Conservation (phyloP, 768 basidiomycete genomes). For the Podaxis sp. region DNA sequence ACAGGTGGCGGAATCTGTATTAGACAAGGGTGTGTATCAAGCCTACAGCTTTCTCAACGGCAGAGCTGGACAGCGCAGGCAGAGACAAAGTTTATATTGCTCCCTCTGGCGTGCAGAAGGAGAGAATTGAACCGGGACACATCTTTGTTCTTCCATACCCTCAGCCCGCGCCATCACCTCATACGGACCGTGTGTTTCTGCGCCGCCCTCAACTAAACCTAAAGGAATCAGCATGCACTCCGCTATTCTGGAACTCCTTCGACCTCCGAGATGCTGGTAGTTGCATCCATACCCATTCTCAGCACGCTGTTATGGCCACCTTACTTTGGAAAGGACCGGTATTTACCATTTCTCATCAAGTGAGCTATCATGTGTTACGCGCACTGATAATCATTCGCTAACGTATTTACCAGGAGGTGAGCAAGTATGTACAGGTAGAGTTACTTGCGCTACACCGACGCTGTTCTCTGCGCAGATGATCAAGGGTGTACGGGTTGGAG, state of each 20-base stretch:
- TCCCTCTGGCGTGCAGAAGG: constrained; percentile 90
- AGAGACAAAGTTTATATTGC: constrained; percentile 84
- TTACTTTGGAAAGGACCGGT: constrained; percentile 68
- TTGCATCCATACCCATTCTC: constrained; percentile 90
- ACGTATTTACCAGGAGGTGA: constrained; percentile 39
- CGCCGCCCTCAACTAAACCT: constrained; percentile 68
- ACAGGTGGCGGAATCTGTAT: constrained; percentile 84
- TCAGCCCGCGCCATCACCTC: constrained; percentile 55
- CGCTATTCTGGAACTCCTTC: constrained; percentile 92
- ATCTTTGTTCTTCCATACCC: constrained; percentile 88
- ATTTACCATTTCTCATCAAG: constrained; percentile 85
- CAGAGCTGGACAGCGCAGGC: not conserved
- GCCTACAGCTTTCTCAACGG: not conserved
- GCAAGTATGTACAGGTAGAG: not conserved
- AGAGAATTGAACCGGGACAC: constrained; percentile 77
- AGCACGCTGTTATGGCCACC: constrained; percentile 88
- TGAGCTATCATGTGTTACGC: constrained; percentile 24
- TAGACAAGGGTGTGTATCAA: constrained; percentile 51
- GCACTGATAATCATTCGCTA: constrained; percentile 11
- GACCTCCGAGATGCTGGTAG: constrained; percentile 75
- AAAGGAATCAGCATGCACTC: constrained; percentile 87
- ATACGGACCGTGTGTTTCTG: constrained; percentile 73
- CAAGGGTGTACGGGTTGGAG: constrained; percentile 79
- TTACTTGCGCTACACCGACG: not conserved
- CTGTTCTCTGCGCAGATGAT: constrained; percentile 63